Evolutionary conservation across 352 stramenopile species (phyloP), one percentile per base, ranked within the genome.

Genomic region (Stramenopiles sp.): DNA sequence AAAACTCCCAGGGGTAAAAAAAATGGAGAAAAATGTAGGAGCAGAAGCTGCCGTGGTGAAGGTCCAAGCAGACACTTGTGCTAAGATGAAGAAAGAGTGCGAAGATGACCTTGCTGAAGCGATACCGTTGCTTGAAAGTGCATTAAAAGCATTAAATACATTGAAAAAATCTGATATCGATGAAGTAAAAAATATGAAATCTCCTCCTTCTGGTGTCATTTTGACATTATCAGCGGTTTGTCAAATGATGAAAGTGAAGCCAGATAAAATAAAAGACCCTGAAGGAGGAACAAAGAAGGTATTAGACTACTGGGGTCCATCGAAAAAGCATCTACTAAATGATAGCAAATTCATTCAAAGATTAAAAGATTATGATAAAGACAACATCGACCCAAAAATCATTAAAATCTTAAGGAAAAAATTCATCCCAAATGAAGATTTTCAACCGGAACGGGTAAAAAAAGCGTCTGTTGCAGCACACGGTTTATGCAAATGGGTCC

Each of bases 331-430:
- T 7, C 86, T 97, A 78, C 85, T 97, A 0, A 91, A 86, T n/a
- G 94, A 96, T 80, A 89, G 90, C 32, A 93, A 92, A 73, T 95
- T 97, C 79, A 88, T 96, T 84, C 87, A 94, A 65, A 92, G 87
- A 29, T 79, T 96, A 27, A 80, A 95, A 32, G 86, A 84, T 6
- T 98, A 96, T 78, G 94, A 98, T 86, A 98, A 98, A 80, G 93
- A 98, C 79, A 93, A 93, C 32, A 94, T 98, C 32, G 89, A 87
- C 7, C 90, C 92, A 79, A 95, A 95, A 79, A 93, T 92, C 0
- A 90, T 97, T 29, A 92, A 89, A 23, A 69, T 23, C 38, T 96
- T 95, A 79, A 84, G 97, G 7, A 96, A 97, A 79, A 87, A 89
- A 0, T 94, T 92, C 81, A 94, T 94, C 85, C 87, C 93, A 74